phyloP scores from a whole-genome alignment of 2,329 filamentous ascomycete species.

The Alternaria incomplexa region DNA sequence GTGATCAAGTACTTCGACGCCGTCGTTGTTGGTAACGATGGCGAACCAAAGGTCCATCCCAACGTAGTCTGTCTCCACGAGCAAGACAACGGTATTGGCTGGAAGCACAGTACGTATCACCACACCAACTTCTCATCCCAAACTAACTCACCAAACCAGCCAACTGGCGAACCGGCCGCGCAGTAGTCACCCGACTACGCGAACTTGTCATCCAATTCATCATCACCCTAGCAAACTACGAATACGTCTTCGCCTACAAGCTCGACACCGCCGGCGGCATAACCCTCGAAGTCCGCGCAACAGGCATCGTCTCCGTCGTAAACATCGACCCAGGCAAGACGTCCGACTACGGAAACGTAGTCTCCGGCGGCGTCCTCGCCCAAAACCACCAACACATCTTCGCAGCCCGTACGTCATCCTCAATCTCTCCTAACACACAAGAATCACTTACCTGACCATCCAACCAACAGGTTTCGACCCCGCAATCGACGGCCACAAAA shows the following conservation, averaged over 20 bases:
- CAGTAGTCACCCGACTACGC: conserved; percentile 66
- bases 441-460: neutral
- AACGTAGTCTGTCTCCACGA: conserved; percentile 74
- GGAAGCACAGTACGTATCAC: conserved; percentile 13
- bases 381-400: conserved; percentile 77
- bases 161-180: conserved; percentile 68
- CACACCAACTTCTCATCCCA: neutral
- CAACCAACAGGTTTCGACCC: conserved; percentile 64
- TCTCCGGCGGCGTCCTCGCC: conserved; percentile 68
- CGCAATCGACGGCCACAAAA: conserved; percentile 63
- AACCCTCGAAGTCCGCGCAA: conserved; percentile 67
- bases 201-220: conserved; percentile 72
- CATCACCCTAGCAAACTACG: conserved; percentile 73
- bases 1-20: conserved; percentile 70
- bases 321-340: conserved; percentile 65
- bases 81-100: conserved; percentile 69
- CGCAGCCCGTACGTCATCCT: conserved; percentile 26
- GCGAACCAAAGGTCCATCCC: conserved; percentile 59
- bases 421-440: neutral
- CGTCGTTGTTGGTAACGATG: conserved; percentile 60
- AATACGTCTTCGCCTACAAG: conserved; percentile 70
- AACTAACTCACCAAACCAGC: neutral
- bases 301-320: conserved; percentile 69
- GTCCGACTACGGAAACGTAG: conserved; percentile 65
- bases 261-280: conserved; percentile 69